phyloP scores from a whole-genome alignment of 345 rosid species.

The Dipteronia dyeriana region DNA sequence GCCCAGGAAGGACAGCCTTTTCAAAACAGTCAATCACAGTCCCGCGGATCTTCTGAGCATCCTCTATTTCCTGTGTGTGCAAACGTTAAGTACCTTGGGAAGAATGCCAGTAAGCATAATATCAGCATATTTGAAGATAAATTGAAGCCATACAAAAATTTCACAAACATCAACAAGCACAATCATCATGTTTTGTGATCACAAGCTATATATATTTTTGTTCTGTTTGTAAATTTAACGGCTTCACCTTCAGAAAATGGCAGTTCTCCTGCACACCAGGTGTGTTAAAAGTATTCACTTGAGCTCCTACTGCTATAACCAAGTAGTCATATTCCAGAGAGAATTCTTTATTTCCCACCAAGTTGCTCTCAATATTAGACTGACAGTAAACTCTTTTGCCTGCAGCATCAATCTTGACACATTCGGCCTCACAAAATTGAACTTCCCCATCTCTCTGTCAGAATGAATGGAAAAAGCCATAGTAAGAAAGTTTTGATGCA shows the following conservation, averaged over 20 bases:
- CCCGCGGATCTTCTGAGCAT: conserved; percentile 86
- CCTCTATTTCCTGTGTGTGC: conserved; percentile 81
- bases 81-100: conserved; percentile 14
- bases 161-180: conserved; percentile 8
- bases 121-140: not conserved
- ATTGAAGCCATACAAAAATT: not conserved
- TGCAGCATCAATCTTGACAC: conserved; percentile 73
- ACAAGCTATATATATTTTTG: not conserved
- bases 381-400: conserved; percentile 61
- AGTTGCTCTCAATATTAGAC: conserved; percentile 52
- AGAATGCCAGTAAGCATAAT: not conserved
- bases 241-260: conserved; percentile 80
- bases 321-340: conserved; percentile 81
- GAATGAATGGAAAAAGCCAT: not conserved
- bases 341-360: conserved; percentile 60
- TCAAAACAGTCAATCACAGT: conserved; percentile 90
- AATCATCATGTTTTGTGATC: not conserved
- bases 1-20: conserved; percentile 79
- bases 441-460: conserved; percentile 77
- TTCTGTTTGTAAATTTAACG: not conserved
- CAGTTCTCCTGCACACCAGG: conserved; percentile 97
- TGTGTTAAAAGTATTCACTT: conserved; percentile 87
- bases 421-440: conserved; percentile 86
- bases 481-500: conserved; percentile 1
- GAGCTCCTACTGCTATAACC: conserved; percentile 89